Evolutionary conservation across 257 asterid species (phyloP), one percentile per base, ranked within the genome.

Genomic region (Nicotiana otophora): DNA sequence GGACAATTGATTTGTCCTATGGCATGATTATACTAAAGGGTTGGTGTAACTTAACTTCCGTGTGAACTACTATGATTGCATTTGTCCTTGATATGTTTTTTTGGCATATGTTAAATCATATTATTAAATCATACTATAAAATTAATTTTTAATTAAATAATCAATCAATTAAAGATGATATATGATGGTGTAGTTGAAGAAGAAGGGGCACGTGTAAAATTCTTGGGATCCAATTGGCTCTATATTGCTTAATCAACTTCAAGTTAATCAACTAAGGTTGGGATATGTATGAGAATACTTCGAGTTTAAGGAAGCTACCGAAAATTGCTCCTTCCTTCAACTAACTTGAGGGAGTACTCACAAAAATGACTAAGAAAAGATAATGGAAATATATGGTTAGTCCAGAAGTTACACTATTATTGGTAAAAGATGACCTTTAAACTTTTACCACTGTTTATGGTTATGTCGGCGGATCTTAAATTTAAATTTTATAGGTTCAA

Each of bases 31-130:
- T 19, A 74, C 62, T 26, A 48, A 46, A 74, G 26, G 42, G 62
- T 74, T 48, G 79, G 79, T 74, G 39, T 10, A 74, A 48, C 79
- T 74, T 74, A 74, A 46, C 79, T 48, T 74, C 42, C 79, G 42
- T 74, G 79, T 74, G 62, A 48, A 74, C 42, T 3, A 74, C 33
- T 7, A 74, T 74, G 42, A 74, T 74, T 74, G 12, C 62, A 48
- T 20, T 72, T 48, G 62, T 48, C 80, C 62, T 48, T 23, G 39
- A 23, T 48, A 48, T 23, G 42, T 70, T 42, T 23, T 46, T 74
- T 26, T 48, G 80, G 62, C 62, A 15, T 74, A 48, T 74, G 80
- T 48, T 26, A 48, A 26, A 74, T 23, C 42, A 74, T 74, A 74
- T 48, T 23, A 48, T 74, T 48, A 46, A 74, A 74, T 74, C 42